Conservation (phyloP, 202 grass and related monocot genomes). For the Saccharum hybrid region DNA sequence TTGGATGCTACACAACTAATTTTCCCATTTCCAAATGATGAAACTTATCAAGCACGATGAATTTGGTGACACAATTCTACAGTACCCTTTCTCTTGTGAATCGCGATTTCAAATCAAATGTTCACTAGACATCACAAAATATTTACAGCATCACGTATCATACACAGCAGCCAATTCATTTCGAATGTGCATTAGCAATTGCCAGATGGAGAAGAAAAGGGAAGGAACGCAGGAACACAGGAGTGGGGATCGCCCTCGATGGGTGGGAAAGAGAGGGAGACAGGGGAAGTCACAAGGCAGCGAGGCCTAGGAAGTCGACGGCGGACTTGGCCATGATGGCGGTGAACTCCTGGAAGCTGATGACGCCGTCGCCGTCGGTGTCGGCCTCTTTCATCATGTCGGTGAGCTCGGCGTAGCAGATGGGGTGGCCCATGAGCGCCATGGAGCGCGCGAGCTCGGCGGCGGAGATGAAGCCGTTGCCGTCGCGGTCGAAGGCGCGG, state of each 20-base stretch:
- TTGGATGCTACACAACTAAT: too few species aligned
- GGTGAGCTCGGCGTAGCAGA: constrained; percentile 66
- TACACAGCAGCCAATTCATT: constrained; percentile 3
- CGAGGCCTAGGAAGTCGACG: constrained; percentile 65
- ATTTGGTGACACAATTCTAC: not conserved
- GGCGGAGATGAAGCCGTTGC: too few species aligned
- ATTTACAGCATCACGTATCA: constrained; percentile 39
- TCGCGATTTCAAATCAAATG: constrained; percentile 15
- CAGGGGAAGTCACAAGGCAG: constrained; percentile 40
- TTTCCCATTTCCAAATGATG: not conserved
- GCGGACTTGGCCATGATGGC: constrained; percentile 68
- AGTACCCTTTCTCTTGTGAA: not conserved
- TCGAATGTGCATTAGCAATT: constrained; percentile 1
- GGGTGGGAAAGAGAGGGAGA: too few species aligned
- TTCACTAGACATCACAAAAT: constrained; percentile 25
- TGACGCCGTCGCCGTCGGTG: constrained; percentile 63
- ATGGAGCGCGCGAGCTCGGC: too few species aligned
- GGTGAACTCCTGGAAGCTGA: constrained; percentile 68
- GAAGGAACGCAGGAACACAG: not conserved
- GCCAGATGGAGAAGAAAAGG: not conserved
- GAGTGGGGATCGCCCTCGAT: not conserved
- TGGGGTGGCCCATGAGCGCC: not conserved
- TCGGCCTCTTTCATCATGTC: constrained; percentile 71
- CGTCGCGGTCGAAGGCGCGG: too few species aligned
- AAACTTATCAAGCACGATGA: not conserved